A percentile compares a stretch with the other conserved stretches of the same genome.
Evolutionary conservation across 2,329 filamentous ascomycete genomes (phyloP).

Genomic region (Sclerotinia subarctica): DNA sequence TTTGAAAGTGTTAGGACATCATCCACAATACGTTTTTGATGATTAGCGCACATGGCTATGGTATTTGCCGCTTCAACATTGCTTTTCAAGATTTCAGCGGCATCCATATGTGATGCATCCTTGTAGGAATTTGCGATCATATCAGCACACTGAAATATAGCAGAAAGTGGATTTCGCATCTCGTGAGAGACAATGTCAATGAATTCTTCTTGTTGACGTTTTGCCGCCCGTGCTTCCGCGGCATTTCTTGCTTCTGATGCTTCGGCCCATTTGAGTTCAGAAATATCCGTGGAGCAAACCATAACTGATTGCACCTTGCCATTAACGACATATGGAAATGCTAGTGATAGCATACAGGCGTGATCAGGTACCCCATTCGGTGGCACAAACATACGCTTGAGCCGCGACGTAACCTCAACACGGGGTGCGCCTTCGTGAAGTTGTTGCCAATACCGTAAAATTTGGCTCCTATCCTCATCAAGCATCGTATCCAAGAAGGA

Average conservation of each 20-base stretch:
- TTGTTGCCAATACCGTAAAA: conserved; percentile 27
- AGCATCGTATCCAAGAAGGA: conserved; percentile 31
- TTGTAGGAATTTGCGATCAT: conserved; percentile 55
- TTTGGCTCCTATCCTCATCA: conserved; percentile 29
- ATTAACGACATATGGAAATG: conserved; percentile 30
- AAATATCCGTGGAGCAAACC: conserved; percentile 35
- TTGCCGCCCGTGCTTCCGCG: conserved; percentile 54
- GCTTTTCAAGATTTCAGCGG: conserved; percentile 47
- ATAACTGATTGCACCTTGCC: conserved; percentile 32
- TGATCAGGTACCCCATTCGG: conserved; percentile 33
- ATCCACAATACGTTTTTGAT: conserved; percentile 77
- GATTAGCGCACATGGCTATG: conserved; percentile 72
- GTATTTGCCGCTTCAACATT: conserved; percentile 74
- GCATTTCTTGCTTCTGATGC: conserved; percentile 44
- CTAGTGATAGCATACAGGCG: conserved; percentile 28
- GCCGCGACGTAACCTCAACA: conserved; percentile 29
- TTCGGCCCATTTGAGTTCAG: conserved; percentile 35
- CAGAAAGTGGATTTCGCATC: conserved; percentile 69
- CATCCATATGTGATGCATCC: conserved; percentile 37
- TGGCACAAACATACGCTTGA: conserved; percentile 33
- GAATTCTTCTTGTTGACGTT: conserved; percentile 74
- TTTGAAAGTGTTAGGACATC: conserved; percentile 72
- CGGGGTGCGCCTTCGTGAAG: conserved; percentile 27
- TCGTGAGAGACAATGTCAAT: conserved; percentile 74
- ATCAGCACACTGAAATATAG: conserved; percentile 73